phyloP scores from a whole-genome alignment of 78 protist species.

The Pigoraptor vietnamica region DNA sequence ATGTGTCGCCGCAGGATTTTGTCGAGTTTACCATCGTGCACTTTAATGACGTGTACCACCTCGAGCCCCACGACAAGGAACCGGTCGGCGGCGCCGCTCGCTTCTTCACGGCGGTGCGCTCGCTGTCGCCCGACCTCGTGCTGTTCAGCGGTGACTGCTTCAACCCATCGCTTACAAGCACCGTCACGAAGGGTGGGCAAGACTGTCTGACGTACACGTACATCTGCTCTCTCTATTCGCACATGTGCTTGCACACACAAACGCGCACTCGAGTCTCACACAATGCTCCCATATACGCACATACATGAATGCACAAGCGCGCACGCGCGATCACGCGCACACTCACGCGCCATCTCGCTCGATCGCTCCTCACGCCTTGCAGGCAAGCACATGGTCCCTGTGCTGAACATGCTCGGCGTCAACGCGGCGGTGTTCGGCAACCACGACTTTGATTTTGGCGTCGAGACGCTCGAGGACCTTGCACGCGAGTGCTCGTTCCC shows the following conservation, averaged over 20 bases:
- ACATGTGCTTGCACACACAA: constrained; percentile 6
- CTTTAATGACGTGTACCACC: constrained; percentile 42
- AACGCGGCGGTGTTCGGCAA: constrained; percentile 35
- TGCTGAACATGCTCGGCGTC: constrained; percentile 29
- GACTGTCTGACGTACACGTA: no score
- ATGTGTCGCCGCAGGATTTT: background rate
- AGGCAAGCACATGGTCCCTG: constrained; percentile 50
- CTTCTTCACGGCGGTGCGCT: background rate
- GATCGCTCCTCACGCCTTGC: background rate
- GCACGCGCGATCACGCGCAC: no score
- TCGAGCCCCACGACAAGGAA: background rate
- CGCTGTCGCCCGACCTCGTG: background rate
- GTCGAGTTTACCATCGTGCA: constrained; percentile 5
- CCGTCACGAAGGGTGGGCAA: background rate
- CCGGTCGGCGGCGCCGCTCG: constrained; percentile 25
- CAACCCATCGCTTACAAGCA: constrained; percentile 18
- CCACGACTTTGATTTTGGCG: constrained; percentile 62
- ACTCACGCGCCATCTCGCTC: background rate
- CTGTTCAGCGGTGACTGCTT: constrained; percentile 36
- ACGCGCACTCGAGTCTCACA: no score
- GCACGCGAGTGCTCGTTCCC: background rate
- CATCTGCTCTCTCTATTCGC: no score
- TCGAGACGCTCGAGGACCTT: constrained; percentile 10
- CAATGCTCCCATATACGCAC: no score
- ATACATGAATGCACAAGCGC: no score